A percentile compares a stretch with the other conserved stretches of the same genome.
phyloP scores from a whole-genome alignment of 2,329 filamentous ascomycete genomes.

The Diaporthe velutina region DNA sequence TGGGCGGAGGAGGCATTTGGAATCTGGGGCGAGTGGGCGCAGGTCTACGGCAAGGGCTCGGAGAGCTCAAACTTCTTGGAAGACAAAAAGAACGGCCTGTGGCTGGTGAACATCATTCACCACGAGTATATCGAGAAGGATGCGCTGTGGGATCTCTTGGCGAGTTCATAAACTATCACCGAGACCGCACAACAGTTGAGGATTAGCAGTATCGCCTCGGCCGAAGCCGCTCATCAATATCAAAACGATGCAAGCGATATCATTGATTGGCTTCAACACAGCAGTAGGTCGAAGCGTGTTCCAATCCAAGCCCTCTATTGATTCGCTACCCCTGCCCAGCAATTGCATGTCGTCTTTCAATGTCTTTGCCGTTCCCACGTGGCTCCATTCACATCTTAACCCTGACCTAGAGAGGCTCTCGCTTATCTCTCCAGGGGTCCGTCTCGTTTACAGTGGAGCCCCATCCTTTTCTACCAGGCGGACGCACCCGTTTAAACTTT shows the following conservation, averaged over 20 bases:
- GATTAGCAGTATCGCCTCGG: conserved; percentile 40
- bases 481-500: conserved; percentile 8
- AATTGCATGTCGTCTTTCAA: not conserved
- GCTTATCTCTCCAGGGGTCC: conserved; percentile 25
- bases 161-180: conserved; percentile 43
- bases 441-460: conserved; percentile 34
- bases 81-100: conserved; percentile 75
- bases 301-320: conserved; percentile 6
- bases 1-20: conserved; percentile 97
- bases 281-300: not conserved
- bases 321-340: conserved; percentile 21
- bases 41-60: conserved; percentile 80
- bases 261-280: not conserved
- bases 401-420: conserved; percentile 1
- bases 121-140: conserved; percentile 80
- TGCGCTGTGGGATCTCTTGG: conserved; percentile 78
- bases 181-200: conserved; percentile 4
- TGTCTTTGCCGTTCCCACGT: not conserved
- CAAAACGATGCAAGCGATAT: not conserved
- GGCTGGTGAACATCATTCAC: conserved; percentile 93
- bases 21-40: conserved; percentile 94
- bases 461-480: conserved; percentile 19
- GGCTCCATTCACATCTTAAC: conserved; percentile 20
- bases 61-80: conserved; percentile 80
- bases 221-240: not conserved